Base-by-base conservation (phyloP, 2,329 filamentous ascomycete genomes). In the Chalara sp. region DNA sequence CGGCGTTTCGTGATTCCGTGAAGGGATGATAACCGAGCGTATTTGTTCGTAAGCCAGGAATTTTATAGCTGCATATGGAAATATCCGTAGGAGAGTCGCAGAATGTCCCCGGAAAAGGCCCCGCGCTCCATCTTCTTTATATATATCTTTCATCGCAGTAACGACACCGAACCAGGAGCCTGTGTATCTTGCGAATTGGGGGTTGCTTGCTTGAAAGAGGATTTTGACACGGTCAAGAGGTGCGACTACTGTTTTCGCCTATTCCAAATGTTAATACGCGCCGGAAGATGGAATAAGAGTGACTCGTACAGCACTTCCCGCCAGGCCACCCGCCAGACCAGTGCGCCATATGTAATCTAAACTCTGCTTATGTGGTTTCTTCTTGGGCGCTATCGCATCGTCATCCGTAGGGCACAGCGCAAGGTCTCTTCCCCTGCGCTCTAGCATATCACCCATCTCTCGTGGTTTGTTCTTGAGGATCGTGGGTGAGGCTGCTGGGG, bases 1-100 rank as follows among this genome's bases (percentile, higher is more conserved):
- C 1, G 86, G 79, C 0, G 92, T 97, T 67, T 99, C 93, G 52
- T 95, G 78, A 5, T 84, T 73, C 47, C 76, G 80, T 37, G 71
- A 74, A 1, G 79, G 80, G 54, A 99, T 97, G 32, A 97, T 65
- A 11, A 84, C 63, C 10, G 86, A 81, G 53, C 93, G 87, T 57
- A 96, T 89, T 69, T 99, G 93, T 68, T 99, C 93, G 72, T 99
- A 99, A 44, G 92, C 91, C 41, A 99, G 80, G 65, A 99, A 99
- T 65, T 99, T 99, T 70, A 97, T 96, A 44, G 88, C 92, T 12
- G 92, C 93, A 68, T 99, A 99, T 5, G 93, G 93, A 62, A 97
- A 99, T 56, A 99, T 95, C 57, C 93, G 85, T 48, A 97, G 76
- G 3, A 99, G 75, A 0, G 93, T 99, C 3, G 91, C 93, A 4